Percentiles rank a stretch among this genome's conserved stretches.
Evolutionary conservation across 2,329 filamentous ascomycete species (phyloP).

Genomic region (Phaeosphaeriaceae sp.): DNA sequence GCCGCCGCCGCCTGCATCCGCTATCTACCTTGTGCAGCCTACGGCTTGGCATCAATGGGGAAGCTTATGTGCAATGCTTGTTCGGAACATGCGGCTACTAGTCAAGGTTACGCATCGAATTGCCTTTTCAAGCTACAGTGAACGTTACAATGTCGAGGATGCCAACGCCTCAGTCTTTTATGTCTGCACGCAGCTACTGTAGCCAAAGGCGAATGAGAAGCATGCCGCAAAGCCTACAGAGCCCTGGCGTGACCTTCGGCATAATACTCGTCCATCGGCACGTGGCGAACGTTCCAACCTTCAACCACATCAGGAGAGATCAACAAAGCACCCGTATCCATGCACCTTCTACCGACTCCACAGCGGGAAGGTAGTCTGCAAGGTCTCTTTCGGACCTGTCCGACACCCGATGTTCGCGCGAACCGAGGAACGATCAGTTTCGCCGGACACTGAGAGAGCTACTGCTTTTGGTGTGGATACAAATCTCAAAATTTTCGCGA

Average conservation of each 20-base stretch:
- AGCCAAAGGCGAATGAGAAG: neutral
- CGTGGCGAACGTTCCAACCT: neutral
- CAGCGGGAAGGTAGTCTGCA: neutral
- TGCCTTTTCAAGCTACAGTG: neutral
- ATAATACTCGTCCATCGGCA: neutral
- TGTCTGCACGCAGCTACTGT: neutral
- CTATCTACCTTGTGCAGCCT: neutral
- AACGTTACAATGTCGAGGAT: neutral
- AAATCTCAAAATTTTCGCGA: slow-evolving; percentile 14
- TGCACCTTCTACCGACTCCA: slow-evolving; percentile 7
- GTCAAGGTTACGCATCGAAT: neutral
- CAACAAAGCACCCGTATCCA: slow-evolving; percentile 4
- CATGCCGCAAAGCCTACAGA: neutral
- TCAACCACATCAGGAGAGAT: neutral
- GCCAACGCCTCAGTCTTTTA: neutral
- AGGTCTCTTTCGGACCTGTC: slow-evolving; percentile 1
- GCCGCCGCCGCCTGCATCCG: neutral
- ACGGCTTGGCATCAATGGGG: neutral
- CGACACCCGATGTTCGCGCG: slow-evolving; percentile 5
- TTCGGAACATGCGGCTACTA: neutral
- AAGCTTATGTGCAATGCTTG: neutral
- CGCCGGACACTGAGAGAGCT: neutral
- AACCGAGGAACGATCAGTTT: slow-evolving; percentile 6
- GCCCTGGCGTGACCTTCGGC: neutral
- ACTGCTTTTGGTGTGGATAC: slow-evolving; percentile 1